phyloP scores from a whole-genome alignment of 805 yeast genomes.

The Cyberlindnera meyerae region DNA sequence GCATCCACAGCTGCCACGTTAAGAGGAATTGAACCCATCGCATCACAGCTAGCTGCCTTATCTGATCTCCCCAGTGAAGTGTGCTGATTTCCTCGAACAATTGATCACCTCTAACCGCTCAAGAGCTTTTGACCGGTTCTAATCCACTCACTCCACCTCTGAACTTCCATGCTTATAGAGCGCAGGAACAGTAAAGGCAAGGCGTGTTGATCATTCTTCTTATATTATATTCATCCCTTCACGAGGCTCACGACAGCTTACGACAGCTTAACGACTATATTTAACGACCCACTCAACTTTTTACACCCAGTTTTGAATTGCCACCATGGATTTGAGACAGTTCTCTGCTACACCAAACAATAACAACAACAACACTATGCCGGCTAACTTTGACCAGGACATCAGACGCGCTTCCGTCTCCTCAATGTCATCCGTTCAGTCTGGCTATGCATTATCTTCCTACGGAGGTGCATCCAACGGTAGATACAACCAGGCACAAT shows the following conservation, averaged over 20 bases:
- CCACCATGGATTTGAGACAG: conserved; percentile 34
- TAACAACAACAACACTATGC: conserved; percentile 1
- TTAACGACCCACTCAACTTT: not conserved
- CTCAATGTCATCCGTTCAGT: conserved; percentile 24
- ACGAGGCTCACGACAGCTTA: conserved; percentile 11
- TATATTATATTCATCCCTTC: not conserved
- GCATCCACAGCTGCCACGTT: no score
- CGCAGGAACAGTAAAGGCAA: conserved; percentile 3
- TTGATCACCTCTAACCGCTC: no score
- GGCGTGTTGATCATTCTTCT: conserved; percentile 2
- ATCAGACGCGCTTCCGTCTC: conserved; percentile 26
- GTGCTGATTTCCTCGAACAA: no score
- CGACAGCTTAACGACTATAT: conserved; percentile 1
- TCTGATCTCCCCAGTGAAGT: no score
- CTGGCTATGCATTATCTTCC: conserved; percentile 24
- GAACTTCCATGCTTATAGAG: conserved; percentile 9
- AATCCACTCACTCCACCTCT: not conserved
- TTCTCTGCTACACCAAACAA: conserved; percentile 30
- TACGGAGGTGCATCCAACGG: conserved; percentile 20
- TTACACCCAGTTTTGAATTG: no score
- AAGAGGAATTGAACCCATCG: no score
- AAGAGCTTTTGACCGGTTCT: no score
- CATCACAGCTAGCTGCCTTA: not conserved
- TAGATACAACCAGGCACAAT: conserved; percentile 23
- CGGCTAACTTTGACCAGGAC: conserved; percentile 22